A percentile compares a stretch with the other conserved stretches of the same genome.
Evolutionary conservation across 2,329 filamentous ascomycete genomes (phyloP).

Genomic region (Tympanopsis confertula): DNA sequence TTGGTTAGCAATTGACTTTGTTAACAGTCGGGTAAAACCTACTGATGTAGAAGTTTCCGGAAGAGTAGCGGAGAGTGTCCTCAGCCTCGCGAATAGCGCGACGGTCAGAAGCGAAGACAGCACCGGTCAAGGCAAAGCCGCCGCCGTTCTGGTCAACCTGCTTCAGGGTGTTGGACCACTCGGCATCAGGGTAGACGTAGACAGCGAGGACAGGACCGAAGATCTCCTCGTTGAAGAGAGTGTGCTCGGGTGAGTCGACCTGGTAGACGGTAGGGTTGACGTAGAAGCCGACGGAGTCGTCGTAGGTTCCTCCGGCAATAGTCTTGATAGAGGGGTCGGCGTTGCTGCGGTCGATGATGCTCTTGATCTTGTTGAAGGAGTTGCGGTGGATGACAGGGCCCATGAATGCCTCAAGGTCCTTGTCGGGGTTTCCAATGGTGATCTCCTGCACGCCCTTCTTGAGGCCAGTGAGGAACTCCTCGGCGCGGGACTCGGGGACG

Average conservation of each 20-base stretch:
- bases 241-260: constrained; percentile 25
- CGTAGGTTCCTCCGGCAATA: constrained; percentile 30
- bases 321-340: constrained; percentile 26
- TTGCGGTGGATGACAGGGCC: constrained; percentile 35
- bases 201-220: constrained; percentile 33
- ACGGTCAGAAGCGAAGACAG: constrained; percentile 35
- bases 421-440: constrained; percentile 15
- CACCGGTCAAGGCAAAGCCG: constrained; percentile 32
- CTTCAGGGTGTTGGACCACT: constrained; percentile 21
- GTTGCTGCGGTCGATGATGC: constrained; percentile 30
- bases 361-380: constrained; percentile 31
- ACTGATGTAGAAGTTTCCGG: constrained; percentile 44
- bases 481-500: constrained; percentile 17
- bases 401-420: constrained; percentile 25
- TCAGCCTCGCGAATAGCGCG: constrained; percentile 35
- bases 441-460: constrained; percentile 12
- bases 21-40: neutral
- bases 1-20: neutral
- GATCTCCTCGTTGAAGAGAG: constrained; percentile 31
- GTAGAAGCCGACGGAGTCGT: constrained; percentile 27
- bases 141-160: constrained; percentile 27
- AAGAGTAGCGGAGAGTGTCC: constrained; percentile 36
- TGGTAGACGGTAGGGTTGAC: constrained; percentile 34
- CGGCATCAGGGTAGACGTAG: constrained; percentile 33
- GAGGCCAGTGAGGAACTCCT: constrained; percentile 15